phyloP scores from a whole-genome alignment of 2,329 filamentous ascomycete species.

The Venturia effusa region DNA sequence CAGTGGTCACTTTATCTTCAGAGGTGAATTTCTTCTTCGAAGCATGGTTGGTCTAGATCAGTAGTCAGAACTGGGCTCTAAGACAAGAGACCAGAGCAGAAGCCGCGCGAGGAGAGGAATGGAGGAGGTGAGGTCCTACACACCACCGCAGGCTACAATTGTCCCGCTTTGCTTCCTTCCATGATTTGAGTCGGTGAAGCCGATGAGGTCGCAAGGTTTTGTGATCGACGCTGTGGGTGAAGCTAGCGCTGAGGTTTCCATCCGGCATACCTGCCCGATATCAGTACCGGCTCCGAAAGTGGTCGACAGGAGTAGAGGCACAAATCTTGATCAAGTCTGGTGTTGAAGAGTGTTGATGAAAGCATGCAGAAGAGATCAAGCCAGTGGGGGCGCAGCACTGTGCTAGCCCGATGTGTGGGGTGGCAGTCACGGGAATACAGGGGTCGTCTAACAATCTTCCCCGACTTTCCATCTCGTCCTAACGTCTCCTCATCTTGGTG shows the following conservation, averaged over 20 bases:
- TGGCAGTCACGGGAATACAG: neutral
- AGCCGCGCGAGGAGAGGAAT: no score
- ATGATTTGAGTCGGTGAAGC: no score
- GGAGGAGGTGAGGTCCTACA: no score
- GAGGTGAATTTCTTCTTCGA: no score
- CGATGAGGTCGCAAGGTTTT: no score
- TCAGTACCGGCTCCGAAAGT: neutral
- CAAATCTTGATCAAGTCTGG: neutral
- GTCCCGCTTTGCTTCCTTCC: no score
- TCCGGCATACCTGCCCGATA: neutral
- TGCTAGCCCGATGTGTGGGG: neutral
- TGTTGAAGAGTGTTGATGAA: neutral
- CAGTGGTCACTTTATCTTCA: no score
- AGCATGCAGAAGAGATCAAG: neutral
- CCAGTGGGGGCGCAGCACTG: neutral
- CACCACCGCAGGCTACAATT: no score
- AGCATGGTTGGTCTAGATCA: no score
- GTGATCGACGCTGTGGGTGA: no score
- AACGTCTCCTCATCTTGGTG: neutral
- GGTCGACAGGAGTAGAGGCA: neutral
- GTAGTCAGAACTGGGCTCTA: no score
- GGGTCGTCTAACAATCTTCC: neutral
- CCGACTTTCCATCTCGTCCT: neutral
- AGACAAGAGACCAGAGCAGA: no score
- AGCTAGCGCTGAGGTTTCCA: neutral